These are phyloP conservation scores for Ustilago lituana DNA, from an alignment of 1,284 basidiomycete genomes.

Conservation along the genomic window DNA sequence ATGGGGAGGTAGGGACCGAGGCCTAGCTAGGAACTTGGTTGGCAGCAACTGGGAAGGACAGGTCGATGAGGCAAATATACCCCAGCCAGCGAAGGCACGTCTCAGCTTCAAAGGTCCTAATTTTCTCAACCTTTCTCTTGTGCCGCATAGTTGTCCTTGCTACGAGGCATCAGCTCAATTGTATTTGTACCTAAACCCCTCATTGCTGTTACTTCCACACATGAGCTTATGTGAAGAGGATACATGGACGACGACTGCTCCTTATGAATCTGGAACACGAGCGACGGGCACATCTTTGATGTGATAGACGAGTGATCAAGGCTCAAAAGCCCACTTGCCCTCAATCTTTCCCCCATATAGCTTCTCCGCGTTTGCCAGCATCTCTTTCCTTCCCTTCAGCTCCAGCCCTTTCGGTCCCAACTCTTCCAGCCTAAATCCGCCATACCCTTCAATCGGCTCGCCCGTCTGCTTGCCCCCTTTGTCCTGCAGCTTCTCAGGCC, in stretches of 20 bases:
- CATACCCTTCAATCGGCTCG: slow-evolving; percentile 15
- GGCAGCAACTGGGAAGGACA: too few species aligned
- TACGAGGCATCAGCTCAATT: neutral
- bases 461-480: neutral
- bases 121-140: too few species aligned
- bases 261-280: too few species aligned
- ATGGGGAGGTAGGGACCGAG: neutral
- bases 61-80: slow-evolving; percentile 10
- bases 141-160: too few species aligned
- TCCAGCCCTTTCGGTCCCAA: slow-evolving; percentile 48
- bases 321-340: slow-evolving; percentile 30
- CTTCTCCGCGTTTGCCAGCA: slow-evolving; percentile 32
- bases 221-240: too few species aligned
- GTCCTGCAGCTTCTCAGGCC: neutral
- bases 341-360: slow-evolving; percentile 31
- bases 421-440: slow-evolving; percentile 48
- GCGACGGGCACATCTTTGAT: neutral
- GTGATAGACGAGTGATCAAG: neutral
- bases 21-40: neutral
- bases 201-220: too few species aligned
- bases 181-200: slow-evolving; percentile 2
- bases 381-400: slow-evolving; percentile 39
- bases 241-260: too few species aligned
- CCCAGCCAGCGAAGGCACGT: too few species aligned
- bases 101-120: too few species aligned